Evolutionary conservation across 2,329 filamentous ascomycete genomes (phyloP).

Genomic region (Colletotrichum karsti): DNA sequence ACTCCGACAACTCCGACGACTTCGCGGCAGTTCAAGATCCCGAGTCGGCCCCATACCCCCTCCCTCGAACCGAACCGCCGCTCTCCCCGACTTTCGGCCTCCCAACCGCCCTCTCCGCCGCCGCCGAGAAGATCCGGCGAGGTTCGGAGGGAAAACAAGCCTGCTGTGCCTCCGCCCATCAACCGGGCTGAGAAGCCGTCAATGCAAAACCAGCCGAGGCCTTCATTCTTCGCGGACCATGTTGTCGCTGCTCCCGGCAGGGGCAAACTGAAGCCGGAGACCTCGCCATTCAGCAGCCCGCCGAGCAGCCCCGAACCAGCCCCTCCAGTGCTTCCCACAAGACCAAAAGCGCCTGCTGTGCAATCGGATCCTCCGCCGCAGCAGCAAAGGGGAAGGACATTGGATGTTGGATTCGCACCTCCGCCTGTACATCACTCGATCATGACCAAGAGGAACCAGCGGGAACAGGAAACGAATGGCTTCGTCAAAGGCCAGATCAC

Average conservation of each 20-base stretch:
- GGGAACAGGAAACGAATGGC: slow-evolving; percentile 52
- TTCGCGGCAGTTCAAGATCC: slow-evolving; percentile 59
- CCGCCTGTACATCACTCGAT: slow-evolving; percentile 61
- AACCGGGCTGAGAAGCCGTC: slow-evolving; percentile 79
- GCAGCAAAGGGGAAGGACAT: slow-evolving; percentile 38
- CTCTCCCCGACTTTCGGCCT: slow-evolving; percentile 57
- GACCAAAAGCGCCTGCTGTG: slow-evolving; percentile 42
- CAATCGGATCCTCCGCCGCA: slow-evolving; percentile 34
- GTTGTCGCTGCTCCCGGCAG: slow-evolving; percentile 39
- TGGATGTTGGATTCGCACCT: slow-evolving; percentile 54
- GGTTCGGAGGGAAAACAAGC: slow-evolving; percentile 56
- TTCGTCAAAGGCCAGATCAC: slow-evolving; percentile 44
- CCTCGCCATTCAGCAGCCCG: slow-evolving; percentile 88
- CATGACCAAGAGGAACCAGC: slow-evolving; percentile 52
- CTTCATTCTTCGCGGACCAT: slow-evolving; percentile 34
- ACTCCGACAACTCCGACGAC: slow-evolving; percentile 50
- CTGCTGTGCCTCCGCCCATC: slow-evolving; percentile 73
- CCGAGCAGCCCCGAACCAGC: slow-evolving; percentile 74
- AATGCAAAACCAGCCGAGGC: slow-evolving; percentile 39
- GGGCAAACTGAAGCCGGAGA: slow-evolving; percentile 49
- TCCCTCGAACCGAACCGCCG: slow-evolving; percentile 50
- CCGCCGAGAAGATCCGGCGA: slow-evolving; percentile 71
- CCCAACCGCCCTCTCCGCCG: slow-evolving; percentile 69
- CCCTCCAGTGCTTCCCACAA: slow-evolving; percentile 57
- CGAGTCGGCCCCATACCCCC: slow-evolving; percentile 65